Conservation (phyloP, 2,329 filamentous ascomycete species). For the Arthrinium puccinioides region DNA sequence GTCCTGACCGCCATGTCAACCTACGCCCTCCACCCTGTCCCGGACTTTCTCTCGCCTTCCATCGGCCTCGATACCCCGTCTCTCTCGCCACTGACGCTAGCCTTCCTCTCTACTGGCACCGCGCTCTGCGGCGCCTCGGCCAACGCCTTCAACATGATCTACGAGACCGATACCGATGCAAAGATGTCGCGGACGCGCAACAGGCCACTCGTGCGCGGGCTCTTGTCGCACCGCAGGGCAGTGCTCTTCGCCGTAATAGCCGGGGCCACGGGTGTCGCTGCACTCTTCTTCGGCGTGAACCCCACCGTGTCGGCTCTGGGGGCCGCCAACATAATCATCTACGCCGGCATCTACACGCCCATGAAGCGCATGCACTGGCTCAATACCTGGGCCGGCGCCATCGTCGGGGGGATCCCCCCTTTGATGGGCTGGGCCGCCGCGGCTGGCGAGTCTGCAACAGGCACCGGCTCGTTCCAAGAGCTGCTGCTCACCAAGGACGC, state of each 20-base stretch:
- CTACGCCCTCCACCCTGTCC: constrained; percentile 90
- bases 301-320: constrained; percentile 86
- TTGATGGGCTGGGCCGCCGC: constrained; percentile 98
- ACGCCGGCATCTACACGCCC: constrained; percentile 88
- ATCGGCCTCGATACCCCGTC: constrained; percentile 61
- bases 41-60: constrained; percentile 69
- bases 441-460: constrained; percentile 76
- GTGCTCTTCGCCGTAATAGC: constrained; percentile 71
- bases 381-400: constrained; percentile 92
- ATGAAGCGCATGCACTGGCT: constrained; percentile 78
- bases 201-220: constrained; percentile 74
- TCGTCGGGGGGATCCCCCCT: constrained; percentile 89
- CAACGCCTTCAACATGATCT: constrained; percentile 95
- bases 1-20: constrained; percentile 85
- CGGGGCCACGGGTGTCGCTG: constrained; percentile 60
- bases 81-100: constrained; percentile 80
- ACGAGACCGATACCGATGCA: constrained; percentile 84
- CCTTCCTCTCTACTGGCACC: constrained; percentile 87
- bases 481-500: constrained; percentile 61
- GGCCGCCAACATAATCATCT: constrained; percentile 76
- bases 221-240: constrained; percentile 66
- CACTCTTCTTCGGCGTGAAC: constrained; percentile 85
- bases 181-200: constrained; percentile 93
- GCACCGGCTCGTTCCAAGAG: constrained; percentile 68
- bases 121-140: constrained; percentile 84